Conservation (phyloP, 2,329 filamentous ascomycete species). For the Exophiala sideris region DNA sequence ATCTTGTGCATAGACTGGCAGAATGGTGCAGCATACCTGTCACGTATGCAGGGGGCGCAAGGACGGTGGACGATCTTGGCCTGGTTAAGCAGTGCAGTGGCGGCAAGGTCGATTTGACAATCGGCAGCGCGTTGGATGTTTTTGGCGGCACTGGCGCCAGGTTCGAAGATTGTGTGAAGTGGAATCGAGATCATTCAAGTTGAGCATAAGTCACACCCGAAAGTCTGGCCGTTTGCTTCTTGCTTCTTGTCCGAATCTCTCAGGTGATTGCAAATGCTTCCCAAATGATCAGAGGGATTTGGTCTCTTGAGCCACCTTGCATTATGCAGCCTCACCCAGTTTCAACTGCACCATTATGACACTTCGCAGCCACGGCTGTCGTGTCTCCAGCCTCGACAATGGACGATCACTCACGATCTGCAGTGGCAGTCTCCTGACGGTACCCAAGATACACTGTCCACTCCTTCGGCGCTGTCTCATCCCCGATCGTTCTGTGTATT, state of each 20-base stretch:
- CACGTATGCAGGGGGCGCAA: slow-evolving; percentile 93
- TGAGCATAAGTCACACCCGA: slow-evolving; percentile 1
- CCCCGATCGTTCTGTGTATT: neutral
- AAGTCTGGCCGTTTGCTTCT: neutral
- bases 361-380: neutral
- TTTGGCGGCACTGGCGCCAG: slow-evolving; percentile 86
- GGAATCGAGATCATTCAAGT: slow-evolving; percentile 60
- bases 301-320: too few relatives aligned
- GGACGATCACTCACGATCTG: neutral
- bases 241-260: too few relatives aligned
- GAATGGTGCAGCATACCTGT: slow-evolving; percentile 89
- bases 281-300: too few relatives aligned
- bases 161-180: slow-evolving; percentile 83
- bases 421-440: neutral
- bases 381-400: neutral
- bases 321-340: too few relatives aligned
- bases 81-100: slow-evolving; percentile 73
- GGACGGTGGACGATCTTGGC: slow-evolving; percentile 76
- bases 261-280: too few relatives aligned
- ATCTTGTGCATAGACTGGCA: slow-evolving; percentile 71
- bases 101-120: slow-evolving; percentile 86
- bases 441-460: slow-evolving; percentile 2
- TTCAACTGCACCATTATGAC: too few relatives aligned
- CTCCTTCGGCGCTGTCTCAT: neutral
- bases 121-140: slow-evolving; percentile 92